phyloP scores from a whole-genome alignment of 2,329 filamentous ascomycete species.

The Fusarium sp. region DNA sequence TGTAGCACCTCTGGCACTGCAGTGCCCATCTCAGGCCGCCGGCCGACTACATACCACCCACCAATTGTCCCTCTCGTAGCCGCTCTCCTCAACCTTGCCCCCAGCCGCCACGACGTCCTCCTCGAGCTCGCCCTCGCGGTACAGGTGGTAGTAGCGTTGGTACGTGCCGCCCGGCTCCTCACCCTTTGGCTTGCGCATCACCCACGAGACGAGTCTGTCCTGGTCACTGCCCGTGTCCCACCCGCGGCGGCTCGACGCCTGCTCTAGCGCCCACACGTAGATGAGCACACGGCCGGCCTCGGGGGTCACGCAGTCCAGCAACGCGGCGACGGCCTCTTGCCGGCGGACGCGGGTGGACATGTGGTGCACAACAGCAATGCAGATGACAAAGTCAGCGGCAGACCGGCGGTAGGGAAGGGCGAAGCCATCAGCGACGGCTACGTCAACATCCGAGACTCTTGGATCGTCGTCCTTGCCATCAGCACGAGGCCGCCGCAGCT shows the following conservation, averaged over 20 bases:
- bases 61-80: constrained; percentile 99
- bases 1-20: background rate
- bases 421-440: constrained; percentile 84
- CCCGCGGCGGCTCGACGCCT: constrained; percentile 84
- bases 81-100: constrained; percentile 79
- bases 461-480: constrained; percentile 27
- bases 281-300: constrained; percentile 79
- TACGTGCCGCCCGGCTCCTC: constrained; percentile 68
- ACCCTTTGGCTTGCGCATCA: constrained; percentile 64
- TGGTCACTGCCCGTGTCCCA: constrained; percentile 88
- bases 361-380: constrained; percentile 95
- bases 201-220: constrained; percentile 97
- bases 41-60: constrained; percentile 76
- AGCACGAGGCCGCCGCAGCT: constrained; percentile 33
- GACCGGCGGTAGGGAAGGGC: constrained; percentile 79
- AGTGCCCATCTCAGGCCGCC: constrained; percentile 28
- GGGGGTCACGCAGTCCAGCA: constrained; percentile 74
- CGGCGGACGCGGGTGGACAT: constrained; percentile 82
- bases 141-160: constrained; percentile 95
- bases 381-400: constrained; percentile 84
- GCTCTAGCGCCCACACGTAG: constrained; percentile 97
- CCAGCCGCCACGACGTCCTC: constrained; percentile 80
- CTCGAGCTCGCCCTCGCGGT: constrained; percentile 87
- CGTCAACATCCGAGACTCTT: constrained; percentile 65
- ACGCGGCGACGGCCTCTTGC: constrained; percentile 75